phyloP scores from a whole-genome alignment of 73 alveolate genomes.

The Paramecium sonneborni region DNA sequence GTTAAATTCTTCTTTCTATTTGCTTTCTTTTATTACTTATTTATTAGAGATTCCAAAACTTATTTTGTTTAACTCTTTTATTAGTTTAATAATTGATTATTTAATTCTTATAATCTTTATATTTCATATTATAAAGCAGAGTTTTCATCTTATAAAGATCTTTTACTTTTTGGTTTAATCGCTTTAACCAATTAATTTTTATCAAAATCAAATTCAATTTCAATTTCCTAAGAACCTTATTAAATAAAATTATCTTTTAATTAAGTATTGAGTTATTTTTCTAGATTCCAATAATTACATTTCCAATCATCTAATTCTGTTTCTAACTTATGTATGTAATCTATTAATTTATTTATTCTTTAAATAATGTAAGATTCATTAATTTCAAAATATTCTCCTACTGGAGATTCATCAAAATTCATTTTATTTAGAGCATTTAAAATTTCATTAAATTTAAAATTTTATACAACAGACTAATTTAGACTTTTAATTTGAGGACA shows the following conservation, averaged over 20 bases:
- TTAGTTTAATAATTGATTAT: neutral
- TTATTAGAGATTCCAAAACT: neutral
- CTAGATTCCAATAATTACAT: slow-evolving; percentile 25
- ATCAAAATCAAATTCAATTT: slow-evolving; percentile 15
- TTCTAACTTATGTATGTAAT: neutral
- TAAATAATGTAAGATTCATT: neutral
- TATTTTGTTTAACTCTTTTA: neutral
- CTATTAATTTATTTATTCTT: neutral
- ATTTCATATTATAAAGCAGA: neutral
- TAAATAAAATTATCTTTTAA: neutral
- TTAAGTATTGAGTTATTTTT: neutral
- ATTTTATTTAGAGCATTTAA: neutral
- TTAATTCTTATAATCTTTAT: neutral
- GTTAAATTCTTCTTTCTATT: neutral
- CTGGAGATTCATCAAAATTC: neutral
- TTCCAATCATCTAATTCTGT: slow-evolving; percentile 11
- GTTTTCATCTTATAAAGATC: neutral
- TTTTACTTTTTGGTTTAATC: neutral
- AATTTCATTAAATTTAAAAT: neutral
- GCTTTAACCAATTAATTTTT: neutral
- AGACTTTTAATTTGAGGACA: neutral
- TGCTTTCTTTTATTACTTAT: neutral
- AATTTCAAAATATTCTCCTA: neutral
- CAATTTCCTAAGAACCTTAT: neutral
- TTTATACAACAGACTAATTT: slow-evolving; percentile 6